These are phyloP conservation scores for Fusarium sulawesiense DNA, from an alignment of 2,329 filamentous ascomycete genomes.

Conservation along the genomic window DNA sequence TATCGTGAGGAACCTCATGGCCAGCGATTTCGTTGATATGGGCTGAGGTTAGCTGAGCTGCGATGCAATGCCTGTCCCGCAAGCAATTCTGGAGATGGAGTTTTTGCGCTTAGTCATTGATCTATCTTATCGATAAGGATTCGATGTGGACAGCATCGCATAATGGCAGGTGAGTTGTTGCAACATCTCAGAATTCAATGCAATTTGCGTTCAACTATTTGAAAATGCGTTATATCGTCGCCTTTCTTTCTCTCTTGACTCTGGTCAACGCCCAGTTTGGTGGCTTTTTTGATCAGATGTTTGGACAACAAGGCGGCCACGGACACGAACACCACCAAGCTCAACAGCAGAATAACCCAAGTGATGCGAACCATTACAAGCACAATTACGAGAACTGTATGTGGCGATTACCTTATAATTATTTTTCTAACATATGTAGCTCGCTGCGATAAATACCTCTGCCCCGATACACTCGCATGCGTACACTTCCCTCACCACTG, in stretches of 20 bases:
- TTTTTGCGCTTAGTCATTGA: constrained; percentile 50
- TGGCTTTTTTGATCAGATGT: constrained; percentile 97
- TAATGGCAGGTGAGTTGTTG: constrained; percentile 2
- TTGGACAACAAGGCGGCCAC: constrained; percentile 65
- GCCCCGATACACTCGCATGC: constrained; percentile 92
- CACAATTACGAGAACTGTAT: constrained; percentile 75
- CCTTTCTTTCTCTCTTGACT: constrained; percentile 69
- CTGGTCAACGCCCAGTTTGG: constrained; percentile 84
- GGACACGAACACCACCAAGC: constrained; percentile 61
- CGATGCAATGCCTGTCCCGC: constrained; percentile 13
- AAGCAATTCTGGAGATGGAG: constrained; percentile 40
- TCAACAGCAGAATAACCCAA: constrained; percentile 83
- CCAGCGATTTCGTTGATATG: constrained; percentile 51
- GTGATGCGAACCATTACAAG: constrained; percentile 85
- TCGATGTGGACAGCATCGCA: constrained; percentile 43
- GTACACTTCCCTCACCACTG: constrained; percentile 98
- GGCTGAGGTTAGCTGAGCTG: constrained; percentile 47
- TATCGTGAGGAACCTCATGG: constrained; percentile 61
- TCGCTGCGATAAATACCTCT: constrained; percentile 93
- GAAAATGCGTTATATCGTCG: constrained; percentile 52
- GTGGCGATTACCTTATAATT: too few species aligned
- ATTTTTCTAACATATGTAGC: constrained; percentile 59
- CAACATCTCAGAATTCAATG: not conserved
- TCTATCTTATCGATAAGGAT: constrained; percentile 49
- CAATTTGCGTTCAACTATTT: not conserved